These are phyloP conservation scores for Aspergillus uvarum DNA, from an alignment of 2,329 filamentous ascomycete genomes.

Conservation along the genomic window DNA sequence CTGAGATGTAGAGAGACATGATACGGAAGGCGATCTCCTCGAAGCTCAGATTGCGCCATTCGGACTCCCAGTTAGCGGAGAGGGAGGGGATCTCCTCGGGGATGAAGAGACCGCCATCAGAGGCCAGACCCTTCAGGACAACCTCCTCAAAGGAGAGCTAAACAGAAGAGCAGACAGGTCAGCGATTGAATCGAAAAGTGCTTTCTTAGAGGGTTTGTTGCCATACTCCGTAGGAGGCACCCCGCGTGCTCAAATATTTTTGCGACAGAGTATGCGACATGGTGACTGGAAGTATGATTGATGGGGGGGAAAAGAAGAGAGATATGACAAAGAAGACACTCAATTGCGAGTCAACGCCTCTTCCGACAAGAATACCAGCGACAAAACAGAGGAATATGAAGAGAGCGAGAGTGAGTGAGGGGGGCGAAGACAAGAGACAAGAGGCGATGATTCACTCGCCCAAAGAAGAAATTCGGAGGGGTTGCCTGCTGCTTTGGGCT, in stretches of 20 bases:
- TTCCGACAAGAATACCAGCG: neutral
- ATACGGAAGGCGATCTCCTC: conserved; percentile 61
- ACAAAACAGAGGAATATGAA: neutral
- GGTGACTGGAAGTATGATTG: neutral
- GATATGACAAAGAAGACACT: neutral
- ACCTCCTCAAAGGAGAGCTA: conserved; percentile 81
- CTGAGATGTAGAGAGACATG: conserved; percentile 82
- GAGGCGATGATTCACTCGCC: neutral
- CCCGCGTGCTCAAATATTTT: conserved; percentile 35
- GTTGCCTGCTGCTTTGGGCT: conserved; percentile 14
- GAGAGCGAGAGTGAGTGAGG: neutral
- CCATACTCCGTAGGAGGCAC: conserved; percentile 33
- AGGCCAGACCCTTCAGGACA: conserved; percentile 82
- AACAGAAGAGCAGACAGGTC: neutral
- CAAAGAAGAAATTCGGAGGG: conserved; percentile 16
- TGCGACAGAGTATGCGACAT: conserved; percentile 34
- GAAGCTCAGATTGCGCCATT: conserved; percentile 29
- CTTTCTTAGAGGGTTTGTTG: neutral
- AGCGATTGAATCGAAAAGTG: conserved; percentile 8
- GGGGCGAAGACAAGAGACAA: neutral
- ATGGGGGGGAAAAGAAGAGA: neutral
- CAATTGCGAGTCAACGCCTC: neutral
- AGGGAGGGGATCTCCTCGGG: conserved; percentile 56
- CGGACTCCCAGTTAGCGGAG: conserved; percentile 23
- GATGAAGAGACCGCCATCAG: conserved; percentile 85